phyloP scores from a whole-genome alignment of 495 filamentous ascomycete species.

The Penicilliopsis zonata region DNA sequence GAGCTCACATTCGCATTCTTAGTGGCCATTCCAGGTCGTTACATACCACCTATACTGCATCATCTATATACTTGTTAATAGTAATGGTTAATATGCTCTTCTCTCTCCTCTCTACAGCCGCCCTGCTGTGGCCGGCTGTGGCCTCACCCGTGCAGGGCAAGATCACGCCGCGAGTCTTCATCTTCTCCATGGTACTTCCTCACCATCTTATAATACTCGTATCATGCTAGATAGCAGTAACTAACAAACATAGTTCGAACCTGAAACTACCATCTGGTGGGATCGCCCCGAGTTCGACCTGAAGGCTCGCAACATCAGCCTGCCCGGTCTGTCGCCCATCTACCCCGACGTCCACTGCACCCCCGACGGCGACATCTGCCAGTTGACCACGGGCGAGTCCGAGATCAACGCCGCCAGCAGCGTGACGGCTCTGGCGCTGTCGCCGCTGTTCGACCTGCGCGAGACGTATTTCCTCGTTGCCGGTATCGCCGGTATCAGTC shows the following conservation, averaged over 20 bases:
- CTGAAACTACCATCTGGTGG: constrained; percentile 60
- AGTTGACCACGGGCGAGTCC: constrained; percentile 43
- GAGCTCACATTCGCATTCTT: too few relatives aligned
- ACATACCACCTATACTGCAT: too few relatives aligned
- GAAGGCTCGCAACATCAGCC: constrained; percentile 49
- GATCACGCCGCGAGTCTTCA: constrained; percentile 54
- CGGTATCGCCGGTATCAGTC: constrained; percentile 64
- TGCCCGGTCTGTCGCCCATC: constrained; percentile 53
- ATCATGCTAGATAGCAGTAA: not conserved
- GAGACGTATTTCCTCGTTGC: constrained; percentile 59
- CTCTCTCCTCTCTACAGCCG: not conserved
- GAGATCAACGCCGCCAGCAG: constrained; percentile 68
- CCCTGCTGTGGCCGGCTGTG: not conserved
- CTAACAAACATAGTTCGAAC: constrained; percentile 39
- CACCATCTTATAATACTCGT: too few relatives aligned
- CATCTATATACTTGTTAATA: too few relatives aligned
- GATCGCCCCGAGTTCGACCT: constrained; percentile 47
- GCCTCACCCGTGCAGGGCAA: constrained; percentile 10
- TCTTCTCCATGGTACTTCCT: constrained; percentile 52
- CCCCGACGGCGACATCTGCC: constrained; percentile 43
- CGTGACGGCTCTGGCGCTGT: constrained; percentile 45
- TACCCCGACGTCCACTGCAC: constrained; percentile 56
- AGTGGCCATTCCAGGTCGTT: too few relatives aligned
- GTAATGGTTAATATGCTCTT: too few relatives aligned
- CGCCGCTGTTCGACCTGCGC: constrained; percentile 49